Base-by-base conservation (phyloP, 2,329 filamentous ascomycete genomes). In the Pyrenochaeta sp. region DNA sequence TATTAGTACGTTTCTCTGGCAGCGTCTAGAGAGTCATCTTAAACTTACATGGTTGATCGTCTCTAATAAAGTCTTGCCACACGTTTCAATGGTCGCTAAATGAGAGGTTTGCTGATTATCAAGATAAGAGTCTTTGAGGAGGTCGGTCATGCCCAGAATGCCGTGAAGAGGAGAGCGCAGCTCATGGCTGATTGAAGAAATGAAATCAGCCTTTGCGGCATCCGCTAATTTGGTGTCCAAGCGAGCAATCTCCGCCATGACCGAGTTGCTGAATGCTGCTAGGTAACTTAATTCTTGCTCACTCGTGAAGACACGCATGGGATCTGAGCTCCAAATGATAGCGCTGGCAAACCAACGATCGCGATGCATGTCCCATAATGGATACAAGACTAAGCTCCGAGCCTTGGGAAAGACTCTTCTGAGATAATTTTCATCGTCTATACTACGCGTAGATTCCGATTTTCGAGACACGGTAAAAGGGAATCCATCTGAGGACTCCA, bases 131-230 rank as follows among this genome's bases (percentile, higher is more conserved):
- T 72, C 69, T 42, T 71, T 69, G 2, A 75, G 55, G 7, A 75
- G 48, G 51, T 75, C 73, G 7, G 65, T 69, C 61, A 72, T 72
- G 0, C 83, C 80, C 0, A 88, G 71, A 29, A 88, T 82, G 2
- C 85, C 86, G 49, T 88, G 85, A 0, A 88, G 73, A 0, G 86
- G 86, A 1, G 82, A 85, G 4, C 86, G 78, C 12, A 88, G 71
- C 64, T 88, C 86, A 61, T 88, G 86, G 2, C 82, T 85, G 5
- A 88, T 80, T 1, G 82, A 86, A 0, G 83, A 82, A 7, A 88
- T 79, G 31, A 86, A 82, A 51, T 87, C 84, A 1, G 81, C 81
- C 64, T 86, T 87, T 36, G 83, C 83, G 42, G 67, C 63, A 43
- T 76, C 73, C 14, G 74, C 73, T 7, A 71, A 49, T 18, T 72